phyloP scores from a whole-genome alignment of 1,284 basidiomycete species.

The Boletus mariae region DNA sequence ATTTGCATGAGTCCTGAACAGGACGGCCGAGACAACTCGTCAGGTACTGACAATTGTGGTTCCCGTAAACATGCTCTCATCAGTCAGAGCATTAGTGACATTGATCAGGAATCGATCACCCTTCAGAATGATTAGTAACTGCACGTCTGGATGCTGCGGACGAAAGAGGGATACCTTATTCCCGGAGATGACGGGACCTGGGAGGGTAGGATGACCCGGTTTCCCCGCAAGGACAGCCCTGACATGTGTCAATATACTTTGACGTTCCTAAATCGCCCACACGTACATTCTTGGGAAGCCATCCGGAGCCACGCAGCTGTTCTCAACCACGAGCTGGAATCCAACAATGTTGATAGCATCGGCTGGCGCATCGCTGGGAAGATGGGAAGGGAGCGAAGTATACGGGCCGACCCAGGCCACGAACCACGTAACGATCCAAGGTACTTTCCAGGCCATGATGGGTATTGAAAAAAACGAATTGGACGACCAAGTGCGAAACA shows the following conservation, averaged over 20 bases:
- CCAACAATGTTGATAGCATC: not conserved
- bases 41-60: conserved; percentile 25
- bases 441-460: not conserved
- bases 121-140: not conserved
- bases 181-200: conserved; percentile 16
- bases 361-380: not conserved
- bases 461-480: not conserved
- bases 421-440: not conserved
- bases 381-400: not conserved
- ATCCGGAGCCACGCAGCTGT: conserved; percentile 7
- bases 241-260: not conserved
- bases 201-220: conserved; percentile 2
- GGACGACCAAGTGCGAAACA: too few species aligned
- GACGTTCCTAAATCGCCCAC: not conserved
- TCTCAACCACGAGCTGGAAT: not conserved
- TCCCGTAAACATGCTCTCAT: conserved; percentile 26
- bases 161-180: conserved; percentile 5
- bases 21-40: conserved; percentile 23
- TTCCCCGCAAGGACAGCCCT: conserved; percentile 5
- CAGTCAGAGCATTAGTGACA: conserved; percentile 25
- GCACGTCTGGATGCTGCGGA: not conserved
- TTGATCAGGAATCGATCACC: conserved; percentile 18
- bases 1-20: not conserved
- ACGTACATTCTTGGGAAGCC: conserved; percentile 15
- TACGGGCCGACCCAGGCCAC: not conserved